Conservation (phyloP, 2,329 filamentous ascomycete genomes). For the Didymella segeticola region DNA sequence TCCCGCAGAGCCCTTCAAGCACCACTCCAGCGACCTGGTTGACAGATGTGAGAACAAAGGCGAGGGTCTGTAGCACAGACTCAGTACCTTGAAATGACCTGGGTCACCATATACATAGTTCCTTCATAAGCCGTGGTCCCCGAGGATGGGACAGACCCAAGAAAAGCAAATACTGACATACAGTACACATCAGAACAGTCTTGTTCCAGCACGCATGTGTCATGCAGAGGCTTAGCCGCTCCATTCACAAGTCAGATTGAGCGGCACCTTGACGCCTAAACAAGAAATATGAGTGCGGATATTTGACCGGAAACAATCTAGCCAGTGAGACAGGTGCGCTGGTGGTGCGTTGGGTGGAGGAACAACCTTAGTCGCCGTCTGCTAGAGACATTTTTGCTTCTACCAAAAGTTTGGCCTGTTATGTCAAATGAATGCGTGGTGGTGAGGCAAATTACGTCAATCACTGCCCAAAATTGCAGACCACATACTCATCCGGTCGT, state of each 20-base stretch:
- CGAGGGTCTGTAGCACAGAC: background rate
- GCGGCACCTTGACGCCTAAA: background rate
- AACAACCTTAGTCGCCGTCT: constrained; percentile 1
- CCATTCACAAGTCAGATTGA: background rate
- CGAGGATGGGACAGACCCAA: background rate
- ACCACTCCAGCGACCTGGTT: background rate
- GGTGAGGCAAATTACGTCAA: background rate
- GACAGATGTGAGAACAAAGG: background rate
- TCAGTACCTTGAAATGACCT: background rate
- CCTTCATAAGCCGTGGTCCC: background rate
- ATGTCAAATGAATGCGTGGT: background rate
- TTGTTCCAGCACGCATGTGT: background rate
- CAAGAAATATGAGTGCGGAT: background rate
- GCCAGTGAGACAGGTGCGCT: background rate
- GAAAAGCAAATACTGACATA: background rate
- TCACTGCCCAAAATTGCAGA: constrained; percentile 1
- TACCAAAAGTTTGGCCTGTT: background rate
- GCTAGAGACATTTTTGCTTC: constrained; percentile 1
- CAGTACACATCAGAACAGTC: background rate
- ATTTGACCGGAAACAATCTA: background rate
- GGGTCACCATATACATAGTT: background rate
- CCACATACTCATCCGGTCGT: background rate
- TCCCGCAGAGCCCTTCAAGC: background rate
- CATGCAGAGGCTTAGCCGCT: background rate
- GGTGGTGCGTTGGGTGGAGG: background rate